Percentiles rank a stretch among this genome's conserved stretches.
phyloP scores from a whole-genome alignment of 2,329 filamentous ascomycete genomes.

The Fusarium xyrophilum region DNA sequence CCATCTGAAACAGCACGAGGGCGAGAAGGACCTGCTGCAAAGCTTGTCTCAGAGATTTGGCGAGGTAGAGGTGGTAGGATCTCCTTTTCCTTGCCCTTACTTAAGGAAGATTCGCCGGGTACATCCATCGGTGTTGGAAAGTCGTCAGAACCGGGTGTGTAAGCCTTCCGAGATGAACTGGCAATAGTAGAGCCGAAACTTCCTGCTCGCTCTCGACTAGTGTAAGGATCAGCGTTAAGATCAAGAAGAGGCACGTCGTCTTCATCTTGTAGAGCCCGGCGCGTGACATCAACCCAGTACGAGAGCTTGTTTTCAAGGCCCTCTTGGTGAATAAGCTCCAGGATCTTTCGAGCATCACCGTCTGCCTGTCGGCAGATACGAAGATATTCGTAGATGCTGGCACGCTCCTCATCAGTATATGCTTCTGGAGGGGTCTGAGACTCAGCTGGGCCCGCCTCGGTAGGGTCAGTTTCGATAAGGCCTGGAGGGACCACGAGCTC shows the following conservation, averaged over 20 bases:
- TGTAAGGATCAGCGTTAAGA: neutral
- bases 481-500: constrained; percentile 11
- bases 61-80: constrained; percentile 6
- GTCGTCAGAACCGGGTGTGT: constrained; percentile 39
- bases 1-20: constrained; percentile 66
- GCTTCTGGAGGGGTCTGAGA: neutral
- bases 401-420: constrained; percentile 25
- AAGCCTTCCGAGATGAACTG: constrained; percentile 35
- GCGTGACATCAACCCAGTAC: constrained; percentile 65
- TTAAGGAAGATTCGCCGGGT: constrained; percentile 5
- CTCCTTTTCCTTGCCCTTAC: constrained; percentile 32
- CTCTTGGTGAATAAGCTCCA: constrained; percentile 68
- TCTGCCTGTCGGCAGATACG: constrained; percentile 66
- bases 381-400: constrained; percentile 49
- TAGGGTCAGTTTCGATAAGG: constrained; percentile 14
- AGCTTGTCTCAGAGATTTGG: constrained; percentile 10
- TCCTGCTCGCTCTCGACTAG: constrained; percentile 17
- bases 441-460: constrained; percentile 4
- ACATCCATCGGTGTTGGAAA: constrained; percentile 21
- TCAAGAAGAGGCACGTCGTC: constrained; percentile 1
- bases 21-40: constrained; percentile 43
- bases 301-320: constrained; percentile 63
- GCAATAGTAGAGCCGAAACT: constrained; percentile 38
- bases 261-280: constrained; percentile 35
- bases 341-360: constrained; percentile 64